Evolutionary conservation across 805 yeast genomes (phyloP), one percentile per base, ranked within the genome.

Genomic region (Ogataea allantospora): DNA sequence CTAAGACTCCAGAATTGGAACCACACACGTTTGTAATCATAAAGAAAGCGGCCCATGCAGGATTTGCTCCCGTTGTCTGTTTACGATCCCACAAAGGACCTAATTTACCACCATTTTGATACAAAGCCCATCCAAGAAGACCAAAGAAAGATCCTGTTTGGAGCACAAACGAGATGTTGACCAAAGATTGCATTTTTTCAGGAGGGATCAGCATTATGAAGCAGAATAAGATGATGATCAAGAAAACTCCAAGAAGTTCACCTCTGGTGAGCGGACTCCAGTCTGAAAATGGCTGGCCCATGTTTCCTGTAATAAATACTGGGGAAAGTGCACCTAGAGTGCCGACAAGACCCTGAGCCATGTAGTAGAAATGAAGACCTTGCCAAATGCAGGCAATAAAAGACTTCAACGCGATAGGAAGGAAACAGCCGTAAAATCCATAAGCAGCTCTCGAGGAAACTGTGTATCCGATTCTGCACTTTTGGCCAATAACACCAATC

Each of bases 401-500:
- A 27, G 68, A 61, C 50, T 78, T 60, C 38, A 67, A 64, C 4
- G 64, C 48, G 28, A 74, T 58, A 10, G 71, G 72, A 25, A 72
- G 38, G 33, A 53, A 59, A 7, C 75, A 62, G 4, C 78, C 77
- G 38, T 62, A 55, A 31, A 72, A 60, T 2, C 80, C 79, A 56
- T 63, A 73, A 0, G 68, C 55, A 30, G 65, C 64, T 29, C 79
- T 53, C 11, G 66, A 59, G 31, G 63, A 62, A 9, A 74, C 62
- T 5, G 78, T 67, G 48, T 63, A 74, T 0, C 78, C 77, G 32
- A 74, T 63, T 46, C 71, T 74, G 61, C 68, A 72, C 30, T 71
- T 68, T n/a, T 57, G 54, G 20, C 81, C 81, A 5, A 75, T 75
- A 37, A 60, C 62, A n/a, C 75, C 70, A 50, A 73, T 74, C 7